Conservation (phyloP, 345 rosid genomes). For the Eucalyptus regnans region DNA sequence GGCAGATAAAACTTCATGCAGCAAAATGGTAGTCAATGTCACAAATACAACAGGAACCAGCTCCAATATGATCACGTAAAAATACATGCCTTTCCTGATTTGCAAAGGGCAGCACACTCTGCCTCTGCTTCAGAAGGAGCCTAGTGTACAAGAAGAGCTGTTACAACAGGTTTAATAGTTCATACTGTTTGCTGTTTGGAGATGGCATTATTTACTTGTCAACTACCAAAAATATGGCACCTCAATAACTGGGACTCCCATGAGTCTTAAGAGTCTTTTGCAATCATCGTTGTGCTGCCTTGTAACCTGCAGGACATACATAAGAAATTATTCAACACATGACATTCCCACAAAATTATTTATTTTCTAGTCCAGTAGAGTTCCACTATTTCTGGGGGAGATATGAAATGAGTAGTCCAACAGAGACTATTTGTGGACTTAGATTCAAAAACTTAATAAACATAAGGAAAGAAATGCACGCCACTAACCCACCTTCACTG, state of each 20-base stretch:
- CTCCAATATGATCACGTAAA: background rate
- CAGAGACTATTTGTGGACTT: background rate
- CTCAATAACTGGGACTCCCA: slow-evolving; percentile 97
- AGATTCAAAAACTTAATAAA: background rate
- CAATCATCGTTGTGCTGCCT: slow-evolving; percentile 93
- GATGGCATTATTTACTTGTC: background rate
- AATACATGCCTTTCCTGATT: slow-evolving; percentile 60
- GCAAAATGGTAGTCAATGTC: background rate
- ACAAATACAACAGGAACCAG: background rate
- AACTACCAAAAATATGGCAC: slow-evolving; percentile 7
- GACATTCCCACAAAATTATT: background rate
- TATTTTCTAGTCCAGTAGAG: background rate
- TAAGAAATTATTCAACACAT: background rate
- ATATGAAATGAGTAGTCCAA: background rate
- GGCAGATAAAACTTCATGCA: background rate
- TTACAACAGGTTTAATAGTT: background rate
- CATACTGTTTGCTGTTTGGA: background rate
- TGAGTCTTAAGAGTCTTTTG: slow-evolving; percentile 70
- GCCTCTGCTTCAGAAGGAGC: slow-evolving; percentile 98
- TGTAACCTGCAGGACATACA: slow-evolving; percentile 58
- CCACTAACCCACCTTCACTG: slow-evolving; percentile 58
- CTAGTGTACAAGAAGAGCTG: slow-evolving; percentile 18
- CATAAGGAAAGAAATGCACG: background rate
- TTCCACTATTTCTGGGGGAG: background rate
- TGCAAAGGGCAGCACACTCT: slow-evolving; percentile 93